phyloP scores from a whole-genome alignment of 805 yeast species.

The Tetrapisispora namnaoensis region DNA sequence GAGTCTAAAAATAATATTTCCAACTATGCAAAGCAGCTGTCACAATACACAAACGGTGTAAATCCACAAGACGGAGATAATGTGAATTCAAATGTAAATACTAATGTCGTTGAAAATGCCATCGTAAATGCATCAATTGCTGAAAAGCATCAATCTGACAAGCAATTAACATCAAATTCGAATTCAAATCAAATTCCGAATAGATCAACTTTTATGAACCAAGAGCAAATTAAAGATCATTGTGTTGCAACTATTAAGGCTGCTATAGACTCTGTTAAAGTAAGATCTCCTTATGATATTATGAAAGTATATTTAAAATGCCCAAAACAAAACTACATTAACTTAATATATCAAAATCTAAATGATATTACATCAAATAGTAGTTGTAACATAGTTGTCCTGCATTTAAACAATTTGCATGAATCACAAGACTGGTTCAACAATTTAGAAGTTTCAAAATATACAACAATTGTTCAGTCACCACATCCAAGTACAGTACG shows the following conservation, averaged over 20 bases:
- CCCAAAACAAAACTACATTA: constrained; percentile 25
- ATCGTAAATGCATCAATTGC: too few species aligned
- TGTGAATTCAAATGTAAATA: neutral
- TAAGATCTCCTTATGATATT: constrained; percentile 25
- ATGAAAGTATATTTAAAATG: constrained; percentile 25
- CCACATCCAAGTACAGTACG: constrained; percentile 28
- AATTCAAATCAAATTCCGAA: too few species aligned
- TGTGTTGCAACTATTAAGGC: constrained; percentile 24
- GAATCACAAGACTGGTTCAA: constrained; percentile 27
- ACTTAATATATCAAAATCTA: constrained; percentile 20
- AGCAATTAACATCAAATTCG: neutral
- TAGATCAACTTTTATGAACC: constrained; percentile 18
- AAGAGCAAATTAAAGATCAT: constrained; percentile 24
- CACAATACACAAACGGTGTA: constrained; percentile 5
- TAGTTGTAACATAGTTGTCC: constrained; percentile 27
- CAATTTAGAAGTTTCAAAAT: constrained; percentile 15
- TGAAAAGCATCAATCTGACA: neutral
- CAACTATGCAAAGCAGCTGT: constrained; percentile 6
- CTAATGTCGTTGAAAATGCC: neutral
- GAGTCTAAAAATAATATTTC: constrained; percentile 7
- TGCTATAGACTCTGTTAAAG: constrained; percentile 17
- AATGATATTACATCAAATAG: constrained; percentile 25
- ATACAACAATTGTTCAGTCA: constrained; percentile 12
- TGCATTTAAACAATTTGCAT: constrained; percentile 27
- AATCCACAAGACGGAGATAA: neutral